These are phyloP conservation scores for Alternaria atra DNA, from an alignment of 2,329 filamentous ascomycete species.

Conservation along the genomic window DNA sequence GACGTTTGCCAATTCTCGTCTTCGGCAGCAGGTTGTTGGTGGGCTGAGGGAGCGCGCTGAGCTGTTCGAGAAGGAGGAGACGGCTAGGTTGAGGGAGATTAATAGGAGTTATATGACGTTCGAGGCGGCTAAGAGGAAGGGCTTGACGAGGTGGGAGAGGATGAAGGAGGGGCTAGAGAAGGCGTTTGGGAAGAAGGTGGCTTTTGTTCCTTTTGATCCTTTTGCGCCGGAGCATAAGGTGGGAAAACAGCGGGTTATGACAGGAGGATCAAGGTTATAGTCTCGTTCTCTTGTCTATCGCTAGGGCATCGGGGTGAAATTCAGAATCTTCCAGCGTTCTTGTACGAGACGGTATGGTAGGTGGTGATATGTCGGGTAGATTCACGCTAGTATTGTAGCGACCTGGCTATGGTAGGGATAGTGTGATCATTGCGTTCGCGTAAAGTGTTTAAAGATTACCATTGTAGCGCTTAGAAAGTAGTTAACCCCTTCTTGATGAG, in stretches of 20 bases:
- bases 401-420: too few species aligned
- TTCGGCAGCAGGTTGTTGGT: background rate
- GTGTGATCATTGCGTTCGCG: too few species aligned
- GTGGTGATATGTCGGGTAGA: too few species aligned
- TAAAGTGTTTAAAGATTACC: too few species aligned
- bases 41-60: constrained; percentile 5
- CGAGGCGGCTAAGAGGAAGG: constrained; percentile 5
- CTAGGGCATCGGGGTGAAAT: accelerated
- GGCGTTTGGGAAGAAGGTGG: constrained; percentile 14
- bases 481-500: too few species aligned
- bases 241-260: too few species aligned
- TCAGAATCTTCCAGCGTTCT: background rate
- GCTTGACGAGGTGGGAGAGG: constrained; percentile 11
- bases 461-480: too few species aligned
- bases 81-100: constrained; percentile 9
- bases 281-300: background rate
- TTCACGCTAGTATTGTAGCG: too few species aligned
- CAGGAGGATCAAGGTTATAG: background rate
- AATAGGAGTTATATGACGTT: background rate
- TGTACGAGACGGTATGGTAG: too few species aligned
- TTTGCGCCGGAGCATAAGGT: constrained; percentile 5
- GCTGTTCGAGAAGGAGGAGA: constrained; percentile 19
- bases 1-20: background rate
- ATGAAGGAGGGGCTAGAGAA: constrained; percentile 2
- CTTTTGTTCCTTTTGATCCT: constrained; percentile 17